Conservation (phyloP, 257 asterid species). For the Solanum pinnatisectum region DNA sequence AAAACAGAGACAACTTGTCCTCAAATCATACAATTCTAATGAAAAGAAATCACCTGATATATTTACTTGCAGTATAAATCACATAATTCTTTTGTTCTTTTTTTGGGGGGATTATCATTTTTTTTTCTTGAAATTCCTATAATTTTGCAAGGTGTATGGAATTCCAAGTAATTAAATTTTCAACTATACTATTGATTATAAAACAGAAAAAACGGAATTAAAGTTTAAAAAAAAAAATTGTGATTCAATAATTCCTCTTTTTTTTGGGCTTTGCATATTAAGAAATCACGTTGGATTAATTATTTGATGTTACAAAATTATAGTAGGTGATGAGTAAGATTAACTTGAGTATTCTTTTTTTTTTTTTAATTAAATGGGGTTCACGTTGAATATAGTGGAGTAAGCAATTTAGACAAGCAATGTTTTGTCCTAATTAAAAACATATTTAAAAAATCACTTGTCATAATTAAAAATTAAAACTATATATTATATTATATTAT, state of each 20-base stretch:
- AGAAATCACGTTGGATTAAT: not conserved
- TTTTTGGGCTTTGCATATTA: not conserved
- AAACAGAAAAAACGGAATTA: not conserved
- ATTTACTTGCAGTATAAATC: not conserved
- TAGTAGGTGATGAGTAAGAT: conserved; percentile 9
- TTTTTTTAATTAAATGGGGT: not conserved
- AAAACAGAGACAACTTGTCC: not conserved
- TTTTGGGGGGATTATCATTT: too few species aligned
- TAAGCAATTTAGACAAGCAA: conserved; percentile 16
- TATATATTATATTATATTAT: not conserved
- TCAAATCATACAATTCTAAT: not conserved
- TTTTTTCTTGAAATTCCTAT: not conserved
- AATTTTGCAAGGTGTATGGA: not conserved
- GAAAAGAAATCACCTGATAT: not conserved
- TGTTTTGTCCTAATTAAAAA: not conserved
- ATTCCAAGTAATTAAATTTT: not conserved
- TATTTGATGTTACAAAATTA: not conserved
- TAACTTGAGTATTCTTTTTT: not conserved
- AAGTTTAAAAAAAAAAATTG: not conserved
- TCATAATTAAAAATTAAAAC: not conserved
- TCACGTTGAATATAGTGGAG: conserved; percentile 11
- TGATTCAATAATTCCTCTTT: not conserved
- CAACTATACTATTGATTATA: not conserved
- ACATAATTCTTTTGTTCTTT: too few species aligned
- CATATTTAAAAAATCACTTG: not conserved